Percentiles rank a stretch among this genome's conserved stretches.
Evolutionary conservation across 129 eudicot genomes (phyloP).

Genomic region (Helianthus tuberosus): DNA sequence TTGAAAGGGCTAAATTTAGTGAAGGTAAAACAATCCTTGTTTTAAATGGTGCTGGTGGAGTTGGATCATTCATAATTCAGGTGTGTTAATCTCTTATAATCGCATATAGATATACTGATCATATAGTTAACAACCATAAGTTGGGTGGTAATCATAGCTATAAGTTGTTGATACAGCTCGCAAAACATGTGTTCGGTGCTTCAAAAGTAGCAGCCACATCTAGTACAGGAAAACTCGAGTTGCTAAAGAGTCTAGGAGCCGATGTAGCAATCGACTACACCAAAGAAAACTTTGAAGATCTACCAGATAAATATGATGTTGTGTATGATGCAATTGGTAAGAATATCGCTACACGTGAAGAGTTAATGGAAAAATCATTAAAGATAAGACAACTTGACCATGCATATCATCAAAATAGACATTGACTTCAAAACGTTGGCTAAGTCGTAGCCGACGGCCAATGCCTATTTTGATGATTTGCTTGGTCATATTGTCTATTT

Average conservation of each 20-base stretch:
- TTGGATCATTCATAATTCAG: too few relatives aligned
- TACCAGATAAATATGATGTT: slow-evolving; percentile 80
- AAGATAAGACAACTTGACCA: too few relatives aligned
- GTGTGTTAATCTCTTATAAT: not conserved
- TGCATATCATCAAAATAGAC: too few relatives aligned
- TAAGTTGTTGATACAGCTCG: slow-evolving; percentile 49
- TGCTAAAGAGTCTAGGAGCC: slow-evolving; percentile 85
- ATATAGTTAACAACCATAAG: not conserved
- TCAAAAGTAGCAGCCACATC: slow-evolving; percentile 89
- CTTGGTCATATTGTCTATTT: too few relatives aligned
- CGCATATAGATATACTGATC: not conserved
- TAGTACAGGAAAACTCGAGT: slow-evolving; percentile 74
- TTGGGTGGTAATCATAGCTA: not conserved
- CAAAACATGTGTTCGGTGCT: slow-evolving; percentile 86
- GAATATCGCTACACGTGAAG: not conserved
- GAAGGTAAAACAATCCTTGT: slow-evolving; percentile 64
- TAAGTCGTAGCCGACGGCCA: too few relatives aligned
- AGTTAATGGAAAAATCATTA: too few relatives aligned
- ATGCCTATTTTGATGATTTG: too few relatives aligned
- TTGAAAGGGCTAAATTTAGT: slow-evolving; percentile 69
- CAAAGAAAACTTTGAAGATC: slow-evolving; percentile 81
- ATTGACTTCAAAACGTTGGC: too few relatives aligned
- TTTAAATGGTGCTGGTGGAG: too few relatives aligned
- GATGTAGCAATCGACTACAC: slow-evolving; percentile 93
- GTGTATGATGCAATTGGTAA: slow-evolving; percentile 92